Conservation (phyloP, 208 protist genomes). For the Jaenimonas drosophilae region DNA sequence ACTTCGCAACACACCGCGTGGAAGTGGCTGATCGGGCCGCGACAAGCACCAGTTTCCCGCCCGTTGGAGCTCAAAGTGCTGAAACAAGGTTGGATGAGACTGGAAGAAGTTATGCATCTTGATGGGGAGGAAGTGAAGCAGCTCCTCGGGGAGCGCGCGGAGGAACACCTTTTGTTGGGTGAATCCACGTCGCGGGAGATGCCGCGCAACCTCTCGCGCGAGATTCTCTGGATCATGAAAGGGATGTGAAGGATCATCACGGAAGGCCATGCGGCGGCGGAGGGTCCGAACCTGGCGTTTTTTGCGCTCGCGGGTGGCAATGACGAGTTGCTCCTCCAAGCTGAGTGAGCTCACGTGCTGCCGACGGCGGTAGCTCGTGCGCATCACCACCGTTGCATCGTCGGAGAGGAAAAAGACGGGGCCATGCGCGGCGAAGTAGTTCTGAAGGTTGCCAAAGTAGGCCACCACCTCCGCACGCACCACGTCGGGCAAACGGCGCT, state of each 20-base stretch:
- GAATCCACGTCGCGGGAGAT: slow-evolving; percentile 66
- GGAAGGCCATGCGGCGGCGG: slow-evolving; percentile 75
- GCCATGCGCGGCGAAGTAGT: slow-evolving; percentile 53
- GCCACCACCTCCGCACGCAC: slow-evolving; percentile 28
- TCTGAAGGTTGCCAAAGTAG: slow-evolving; percentile 51
- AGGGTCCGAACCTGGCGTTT: slow-evolving; percentile 54
- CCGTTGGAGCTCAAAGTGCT: slow-evolving; percentile 73
- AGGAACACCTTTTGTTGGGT: slow-evolving; percentile 55
- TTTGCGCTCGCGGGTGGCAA: slow-evolving; percentile 45
- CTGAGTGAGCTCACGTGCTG: slow-evolving; percentile 38
- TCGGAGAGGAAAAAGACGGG: slow-evolving; percentile 59
- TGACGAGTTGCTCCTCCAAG: slow-evolving; percentile 76
- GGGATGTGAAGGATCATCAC: slow-evolving; percentile 73
- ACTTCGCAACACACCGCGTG: slow-evolving; percentile 69
- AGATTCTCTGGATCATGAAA: slow-evolving; percentile 87
- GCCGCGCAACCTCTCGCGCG: slow-evolving; percentile 62
- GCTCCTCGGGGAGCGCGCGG: slow-evolving; percentile 52
- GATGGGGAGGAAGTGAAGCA: slow-evolving; percentile 61
- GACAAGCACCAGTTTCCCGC: slow-evolving; percentile 59
- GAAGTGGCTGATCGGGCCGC: slow-evolving; percentile 60
- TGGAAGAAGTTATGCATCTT: slow-evolving; percentile 72
- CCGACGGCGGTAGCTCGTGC: slow-evolving; percentile 54
- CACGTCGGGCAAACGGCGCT: slow-evolving; percentile 17
- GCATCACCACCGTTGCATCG: slow-evolving; percentile 66
- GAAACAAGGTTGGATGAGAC: slow-evolving; percentile 80